Conservation (phyloP, 352 stramenopile species). For the Pythium brachiatum region DNA sequence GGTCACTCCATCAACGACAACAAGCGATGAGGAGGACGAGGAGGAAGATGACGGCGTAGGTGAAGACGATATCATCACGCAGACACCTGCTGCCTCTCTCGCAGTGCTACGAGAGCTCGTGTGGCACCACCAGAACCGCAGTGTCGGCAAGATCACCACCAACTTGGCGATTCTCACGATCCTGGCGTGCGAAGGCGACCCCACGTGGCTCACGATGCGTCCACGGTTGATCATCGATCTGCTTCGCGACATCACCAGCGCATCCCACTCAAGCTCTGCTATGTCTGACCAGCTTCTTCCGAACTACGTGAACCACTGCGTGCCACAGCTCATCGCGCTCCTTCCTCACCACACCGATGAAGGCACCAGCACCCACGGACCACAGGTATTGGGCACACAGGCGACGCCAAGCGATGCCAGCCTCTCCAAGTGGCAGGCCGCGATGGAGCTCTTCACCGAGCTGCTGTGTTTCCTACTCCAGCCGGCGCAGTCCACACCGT, state of each 20-base stretch:
- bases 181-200: conserved; percentile 8
- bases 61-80: background rate
- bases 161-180: conserved; percentile 12
- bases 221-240: background rate
- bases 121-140: conserved; percentile 19
- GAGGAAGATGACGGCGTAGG: background rate
- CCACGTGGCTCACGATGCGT: background rate
- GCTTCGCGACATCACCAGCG: background rate
- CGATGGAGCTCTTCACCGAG: conserved; percentile 6
- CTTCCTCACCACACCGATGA: background rate
- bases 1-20: background rate
- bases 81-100: background rate
- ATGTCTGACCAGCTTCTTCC: conserved; percentile 10
- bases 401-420: background rate
- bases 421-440: background rate
- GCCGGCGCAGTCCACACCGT: background rate
- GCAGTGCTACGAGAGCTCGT: background rate
- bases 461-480: conserved; percentile 9
- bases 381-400: no score
- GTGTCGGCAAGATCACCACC: conserved; percentile 8
- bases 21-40: background rate
- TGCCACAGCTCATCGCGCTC: conserved; percentile 13
- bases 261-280: no score
- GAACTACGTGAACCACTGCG: conserved; percentile 24
- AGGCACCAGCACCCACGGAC: no score